A percentile compares a stretch with the other conserved stretches of the same genome.
These are phyloP conservation scores for Samsoniella hepiali DNA, from an alignment of 2,329 filamentous ascomycete species.

Conservation along the genomic window DNA sequence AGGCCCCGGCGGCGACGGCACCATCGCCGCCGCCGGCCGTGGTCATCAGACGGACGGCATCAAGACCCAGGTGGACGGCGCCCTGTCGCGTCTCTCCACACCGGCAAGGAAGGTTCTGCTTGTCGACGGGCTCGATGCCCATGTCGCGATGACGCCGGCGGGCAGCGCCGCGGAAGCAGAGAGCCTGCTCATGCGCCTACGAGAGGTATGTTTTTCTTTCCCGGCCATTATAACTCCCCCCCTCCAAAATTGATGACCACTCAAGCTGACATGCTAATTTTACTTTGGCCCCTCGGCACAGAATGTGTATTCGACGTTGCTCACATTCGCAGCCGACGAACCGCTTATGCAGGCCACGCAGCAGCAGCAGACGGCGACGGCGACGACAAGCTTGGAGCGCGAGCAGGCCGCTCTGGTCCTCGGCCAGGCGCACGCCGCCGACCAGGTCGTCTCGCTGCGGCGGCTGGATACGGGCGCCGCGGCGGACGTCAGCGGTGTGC, in stretches of 20 bases:
- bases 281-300: conserved; percentile 30
- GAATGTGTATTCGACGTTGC: conserved; percentile 61
- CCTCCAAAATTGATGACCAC: too few relatives aligned
- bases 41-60: conserved; percentile 33
- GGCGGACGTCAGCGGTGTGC: conserved; percentile 82
- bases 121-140: conserved; percentile 62
- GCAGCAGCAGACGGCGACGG: not conserved
- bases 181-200: conserved; percentile 55
- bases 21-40: conserved; percentile 28
- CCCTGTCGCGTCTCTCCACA: conserved; percentile 28
- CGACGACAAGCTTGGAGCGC: conserved; percentile 60
- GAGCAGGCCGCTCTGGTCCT: conserved; percentile 70
- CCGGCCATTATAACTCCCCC: too few relatives aligned
- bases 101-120: conserved; percentile 51
- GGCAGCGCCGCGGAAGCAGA: conserved; percentile 45
- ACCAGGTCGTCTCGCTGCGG: conserved; percentile 67
- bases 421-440: conserved; percentile 70
- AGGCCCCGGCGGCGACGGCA: conserved; percentile 16
- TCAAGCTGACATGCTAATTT: not conserved
- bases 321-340: conserved; percentile 69
- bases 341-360: conserved; percentile 60
- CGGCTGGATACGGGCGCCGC: conserved; percentile 85
- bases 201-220: conserved; percentile 53
- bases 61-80: conserved; percentile 37
- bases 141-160: conserved; percentile 53